These are phyloP conservation scores for Dothiorella sarmentorum DNA, from an alignment of 2,329 filamentous ascomycete species.

Conservation along the genomic window DNA sequence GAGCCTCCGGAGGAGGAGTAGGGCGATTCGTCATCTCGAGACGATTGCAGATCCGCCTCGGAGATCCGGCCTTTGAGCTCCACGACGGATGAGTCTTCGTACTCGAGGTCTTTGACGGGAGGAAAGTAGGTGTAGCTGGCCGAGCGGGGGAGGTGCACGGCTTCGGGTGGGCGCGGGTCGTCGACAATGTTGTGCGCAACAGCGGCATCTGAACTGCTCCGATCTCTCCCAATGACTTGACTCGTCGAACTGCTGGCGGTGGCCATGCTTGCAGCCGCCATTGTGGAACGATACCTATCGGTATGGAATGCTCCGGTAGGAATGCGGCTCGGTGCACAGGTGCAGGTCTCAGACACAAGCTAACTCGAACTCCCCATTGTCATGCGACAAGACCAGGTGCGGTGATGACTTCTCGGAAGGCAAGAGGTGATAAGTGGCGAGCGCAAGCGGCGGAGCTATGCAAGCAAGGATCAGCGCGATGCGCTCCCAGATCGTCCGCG, in stretches of 20 bases:
- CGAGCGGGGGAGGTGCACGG: constrained; percentile 35
- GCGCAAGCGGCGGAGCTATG: background rate
- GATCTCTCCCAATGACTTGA: constrained; percentile 8
- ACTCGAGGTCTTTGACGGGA: constrained; percentile 32
- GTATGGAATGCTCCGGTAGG: constrained; percentile 16
- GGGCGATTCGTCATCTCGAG: constrained; percentile 31
- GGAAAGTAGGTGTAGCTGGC: constrained; percentile 43
- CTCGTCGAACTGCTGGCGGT: constrained; percentile 4
- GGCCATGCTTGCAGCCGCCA: constrained; percentile 13
- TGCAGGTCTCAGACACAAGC: constrained; percentile 4
- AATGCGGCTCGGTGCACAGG: constrained; percentile 14
- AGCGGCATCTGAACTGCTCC: constrained; percentile 14
- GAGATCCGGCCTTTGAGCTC: constrained; percentile 30
- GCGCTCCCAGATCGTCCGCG: background rate
- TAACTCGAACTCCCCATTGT: constrained; percentile 18
- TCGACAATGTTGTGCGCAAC: constrained; percentile 11
- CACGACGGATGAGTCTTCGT: constrained; percentile 29
- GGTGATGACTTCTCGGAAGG: background rate
- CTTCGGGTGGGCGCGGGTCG: constrained; percentile 25
- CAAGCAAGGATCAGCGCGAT: constrained; percentile 2
- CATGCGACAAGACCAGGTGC: background rate
- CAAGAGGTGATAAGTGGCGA: background rate
- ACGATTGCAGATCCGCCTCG: constrained; percentile 31
- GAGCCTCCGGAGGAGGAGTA: constrained; percentile 44
- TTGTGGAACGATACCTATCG: constrained; percentile 14